These are phyloP conservation scores for Amyloporia xantha DNA, from an alignment of 768 basidiomycete species.

Conservation along the genomic window DNA sequence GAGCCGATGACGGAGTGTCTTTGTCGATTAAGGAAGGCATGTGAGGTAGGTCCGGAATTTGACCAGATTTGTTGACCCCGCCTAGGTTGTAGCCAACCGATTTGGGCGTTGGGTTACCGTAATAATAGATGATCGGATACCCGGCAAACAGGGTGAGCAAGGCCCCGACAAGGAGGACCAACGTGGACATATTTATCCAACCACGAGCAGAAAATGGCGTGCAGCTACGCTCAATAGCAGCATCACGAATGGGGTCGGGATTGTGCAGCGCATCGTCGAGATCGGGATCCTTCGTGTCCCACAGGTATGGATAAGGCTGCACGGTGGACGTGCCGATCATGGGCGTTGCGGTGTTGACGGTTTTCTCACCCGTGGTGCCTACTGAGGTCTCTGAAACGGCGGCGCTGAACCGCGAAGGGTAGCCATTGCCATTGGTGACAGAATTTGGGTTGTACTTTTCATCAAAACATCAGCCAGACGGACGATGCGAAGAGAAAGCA, in stretches of 20 bases:
- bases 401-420: slow-evolving; percentile 50
- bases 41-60: slow-evolving; percentile 70
- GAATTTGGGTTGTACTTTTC: slow-evolving; percentile 52
- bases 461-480: not conserved
- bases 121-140: slow-evolving; percentile 75
- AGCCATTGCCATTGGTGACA: slow-evolving; percentile 37
- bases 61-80: slow-evolving; percentile 80
- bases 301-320: slow-evolving; percentile 59
- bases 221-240: slow-evolving; percentile 50
- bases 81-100: slow-evolving; percentile 77
- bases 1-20: slow-evolving; percentile 58
- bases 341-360: slow-evolving; percentile 16
- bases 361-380: slow-evolving; percentile 31
- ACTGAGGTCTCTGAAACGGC: slow-evolving; percentile 41
- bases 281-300: slow-evolving; percentile 79
- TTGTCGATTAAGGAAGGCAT: slow-evolving; percentile 68
- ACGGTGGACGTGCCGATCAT: slow-evolving; percentile 51
- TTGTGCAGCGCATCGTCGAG: slow-evolving; percentile 88
- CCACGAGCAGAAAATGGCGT: slow-evolving; percentile 78
- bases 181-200: slow-evolving; percentile 70
- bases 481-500: slow-evolving; percentile 2
- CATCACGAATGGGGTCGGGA: slow-evolving; percentile 71
- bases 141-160: slow-evolving; percentile 80
- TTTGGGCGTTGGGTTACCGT: slow-evolving; percentile 18
- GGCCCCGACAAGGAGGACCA: slow-evolving; percentile 60